These are phyloP conservation scores for Lentinula aciculospora DNA, from an alignment of 768 basidiomycete genomes.

Conservation along the genomic window DNA sequence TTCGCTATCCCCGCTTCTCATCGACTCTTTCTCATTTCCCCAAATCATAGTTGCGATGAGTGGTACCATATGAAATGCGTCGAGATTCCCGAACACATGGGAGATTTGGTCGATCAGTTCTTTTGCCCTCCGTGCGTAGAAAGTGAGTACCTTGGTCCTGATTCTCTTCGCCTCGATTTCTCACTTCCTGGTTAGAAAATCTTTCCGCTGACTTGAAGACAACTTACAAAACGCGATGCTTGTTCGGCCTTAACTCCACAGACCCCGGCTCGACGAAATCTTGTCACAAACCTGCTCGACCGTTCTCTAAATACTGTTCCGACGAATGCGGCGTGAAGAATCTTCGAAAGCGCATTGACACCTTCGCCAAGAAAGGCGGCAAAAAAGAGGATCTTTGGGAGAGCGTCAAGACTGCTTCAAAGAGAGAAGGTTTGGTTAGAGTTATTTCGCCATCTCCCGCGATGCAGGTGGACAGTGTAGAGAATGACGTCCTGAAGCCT, in stretches of 20 bases:
- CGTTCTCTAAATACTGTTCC: constrained; percentile 89
- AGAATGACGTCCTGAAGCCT: constrained; percentile 8
- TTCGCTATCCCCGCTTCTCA: not conserved
- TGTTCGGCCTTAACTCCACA: constrained; percentile 60
- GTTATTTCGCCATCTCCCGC: constrained; percentile 22
- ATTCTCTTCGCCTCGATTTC: not conserved
- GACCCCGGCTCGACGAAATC: constrained; percentile 58
- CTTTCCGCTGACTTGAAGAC: constrained; percentile 57
- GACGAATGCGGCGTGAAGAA: constrained; percentile 79
- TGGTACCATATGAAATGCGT: constrained; percentile 93
- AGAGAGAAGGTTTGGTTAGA: constrained; percentile 66
- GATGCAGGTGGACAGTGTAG: constrained; percentile 15
- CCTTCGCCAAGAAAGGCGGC: constrained; percentile 58
- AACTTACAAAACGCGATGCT: constrained; percentile 77
- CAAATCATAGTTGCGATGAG: constrained; percentile 69
- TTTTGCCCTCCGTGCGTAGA: constrained; percentile 77
- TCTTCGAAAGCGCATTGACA: constrained; percentile 59
- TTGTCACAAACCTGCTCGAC: constrained; percentile 77
- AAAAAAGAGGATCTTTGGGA: constrained; percentile 67
- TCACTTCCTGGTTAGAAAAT: constrained; percentile 36
- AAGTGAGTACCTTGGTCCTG: constrained; percentile 43
- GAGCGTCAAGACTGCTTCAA: constrained; percentile 61
- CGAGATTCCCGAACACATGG: constrained; percentile 70
- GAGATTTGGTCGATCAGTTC: constrained; percentile 90
- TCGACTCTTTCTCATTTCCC: not conserved